Conservation (phyloP, 306 rosid species). For the Lotus japonicus region DNA sequence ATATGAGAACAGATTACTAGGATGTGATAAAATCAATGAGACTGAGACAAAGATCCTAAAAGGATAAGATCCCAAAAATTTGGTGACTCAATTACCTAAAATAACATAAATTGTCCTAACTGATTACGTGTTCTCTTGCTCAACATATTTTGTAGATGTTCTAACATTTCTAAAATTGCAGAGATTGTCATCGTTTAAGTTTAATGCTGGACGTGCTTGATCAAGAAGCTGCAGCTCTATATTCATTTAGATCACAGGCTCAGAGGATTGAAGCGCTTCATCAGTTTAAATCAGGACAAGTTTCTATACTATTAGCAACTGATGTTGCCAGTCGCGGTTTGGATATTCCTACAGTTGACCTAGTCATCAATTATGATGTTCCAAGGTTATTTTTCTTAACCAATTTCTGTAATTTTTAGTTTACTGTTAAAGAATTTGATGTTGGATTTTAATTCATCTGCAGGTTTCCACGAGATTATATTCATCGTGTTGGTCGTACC, state of each 20-base stretch:
- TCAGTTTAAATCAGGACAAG: conserved; percentile 75
- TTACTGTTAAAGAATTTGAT: conserved; percentile 2
- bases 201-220: conserved; percentile 81
- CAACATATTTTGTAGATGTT: neutral
- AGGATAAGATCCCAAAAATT: neutral
- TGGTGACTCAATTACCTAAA: neutral
- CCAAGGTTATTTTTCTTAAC: conserved; percentile 54
- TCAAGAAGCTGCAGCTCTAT: conserved; percentile 58
- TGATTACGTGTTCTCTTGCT: neutral
- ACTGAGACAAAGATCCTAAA: neutral
- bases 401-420: neutral
- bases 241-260: conserved; percentile 78
- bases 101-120: neutral
- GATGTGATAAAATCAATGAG: no score
- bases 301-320: conserved; percentile 75
- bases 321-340: conserved; percentile 95
- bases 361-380: conserved; percentile 80
- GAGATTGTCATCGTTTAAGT: conserved; percentile 73
- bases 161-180: conserved; percentile 29
- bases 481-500: conserved; percentile 92
- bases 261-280: conserved; percentile 74
- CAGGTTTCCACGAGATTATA: conserved; percentile 79
- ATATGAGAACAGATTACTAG: no score
- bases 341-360: conserved; percentile 90
- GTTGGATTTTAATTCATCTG: conserved; percentile 19